Base-by-base conservation (phyloP, 2,329 filamentous ascomycete genomes). In the Parastagonospora avenae region DNA sequence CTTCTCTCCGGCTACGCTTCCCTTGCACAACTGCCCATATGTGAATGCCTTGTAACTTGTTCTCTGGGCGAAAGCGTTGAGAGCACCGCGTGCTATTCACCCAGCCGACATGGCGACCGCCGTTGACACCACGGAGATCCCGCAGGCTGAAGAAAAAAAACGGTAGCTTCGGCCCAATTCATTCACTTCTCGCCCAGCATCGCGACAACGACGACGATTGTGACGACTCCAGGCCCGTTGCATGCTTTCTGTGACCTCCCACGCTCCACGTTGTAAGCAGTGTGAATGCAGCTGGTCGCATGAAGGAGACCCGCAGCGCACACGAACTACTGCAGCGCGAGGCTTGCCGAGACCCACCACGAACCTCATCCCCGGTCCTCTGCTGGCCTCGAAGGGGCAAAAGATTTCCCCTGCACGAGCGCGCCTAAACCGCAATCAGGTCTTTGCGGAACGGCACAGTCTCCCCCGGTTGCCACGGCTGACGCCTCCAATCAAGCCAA, bases 391-490 rank as follows among this genome's bases (percentile, higher is more conserved):
- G 31, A 60, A 50, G n/a, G 42, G 49, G 60, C 47, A 57, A 52
- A 35, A 28, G 56, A 59, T 57, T 57, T 46, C 7, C 53, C 46
- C 38, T n/a, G 42, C 24, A 45, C 50, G 55, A 46, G 50, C 36
- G 42, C 11, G 35, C 7, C 29, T 39, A 49, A 54, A 37, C 31
- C 48, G 12, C 15, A 11, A 36, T 45, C 14, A 42, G 54, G 40
- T 41, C 47, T 42, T 33, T 52, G 37, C 61, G 50, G 55, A 36
- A 24, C 61, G 61, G 64, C 57, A 52, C 48, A 53, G 46, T 36
- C 57, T 60, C 61, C 40, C 63, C 63, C 63, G 62, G 54, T 48
- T 59, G 52, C 59, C 52, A 56, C 48, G 55, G 50, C 46, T 50
- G 46, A 48, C 52, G 53, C 55, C 48, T 51, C 57, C 55, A 62